Evolutionary conservation across 768 basidiomycete species (phyloP).

Genomic region (Mycena galopus): DNA sequence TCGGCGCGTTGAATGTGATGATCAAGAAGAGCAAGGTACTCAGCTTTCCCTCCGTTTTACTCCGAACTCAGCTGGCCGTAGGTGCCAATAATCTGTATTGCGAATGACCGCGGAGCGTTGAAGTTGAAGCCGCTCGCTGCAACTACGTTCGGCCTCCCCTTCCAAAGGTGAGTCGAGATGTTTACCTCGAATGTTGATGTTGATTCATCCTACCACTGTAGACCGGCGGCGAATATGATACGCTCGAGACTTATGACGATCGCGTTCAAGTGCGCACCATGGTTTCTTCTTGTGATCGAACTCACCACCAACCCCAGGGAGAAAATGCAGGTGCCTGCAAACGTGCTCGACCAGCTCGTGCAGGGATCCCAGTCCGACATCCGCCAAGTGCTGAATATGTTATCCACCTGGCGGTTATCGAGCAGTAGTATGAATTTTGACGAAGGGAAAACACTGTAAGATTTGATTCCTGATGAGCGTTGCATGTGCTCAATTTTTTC

Average conservation of each 20-base stretch:
- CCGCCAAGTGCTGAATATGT: slow-evolving; percentile 96
- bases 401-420: slow-evolving; percentile 96
- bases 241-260: slow-evolving; percentile 92
- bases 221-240: slow-evolving; percentile 81
- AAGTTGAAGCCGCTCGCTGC: slow-evolving; percentile 89
- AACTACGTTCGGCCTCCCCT: slow-evolving; percentile 82
- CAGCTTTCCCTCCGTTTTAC: slow-evolving; percentile 16
- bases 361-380: slow-evolving; percentile 94
- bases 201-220: slow-evolving; percentile 44
- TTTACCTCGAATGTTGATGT: neutral
- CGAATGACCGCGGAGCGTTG: slow-evolving; percentile 88
- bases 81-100: slow-evolving; percentile 98
- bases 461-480: slow-evolving; percentile 23
- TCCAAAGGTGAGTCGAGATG: slow-evolving; percentile 71
- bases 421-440: slow-evolving; percentile 89
- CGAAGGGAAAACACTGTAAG: slow-evolving; percentile 91
- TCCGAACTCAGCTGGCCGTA: slow-evolving; percentile 44
- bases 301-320: slow-evolving; percentile 66
- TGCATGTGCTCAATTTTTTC: neutral
- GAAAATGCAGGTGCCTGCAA: slow-evolving; percentile 91
- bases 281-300: neutral
- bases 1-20: slow-evolving; percentile 90
- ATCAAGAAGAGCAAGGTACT: slow-evolving; percentile 92
- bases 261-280: slow-evolving; percentile 80
- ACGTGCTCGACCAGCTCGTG: slow-evolving; percentile 94